These are phyloP conservation scores for Solanum arcanum DNA, from an alignment of 257 asterid genomes.

Conservation along the genomic window DNA sequence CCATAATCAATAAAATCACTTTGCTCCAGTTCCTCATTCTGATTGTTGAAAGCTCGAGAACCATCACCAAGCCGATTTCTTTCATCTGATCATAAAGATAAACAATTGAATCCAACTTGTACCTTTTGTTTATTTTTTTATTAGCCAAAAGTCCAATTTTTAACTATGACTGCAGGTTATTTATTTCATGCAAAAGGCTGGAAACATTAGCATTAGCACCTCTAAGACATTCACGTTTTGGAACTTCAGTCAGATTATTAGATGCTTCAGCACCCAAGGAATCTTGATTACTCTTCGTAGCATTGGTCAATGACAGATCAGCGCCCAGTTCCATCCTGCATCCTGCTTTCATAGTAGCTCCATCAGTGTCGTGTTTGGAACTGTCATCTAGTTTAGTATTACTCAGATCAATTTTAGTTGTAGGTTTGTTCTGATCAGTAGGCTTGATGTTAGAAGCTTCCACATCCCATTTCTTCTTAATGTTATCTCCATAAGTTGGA, in stretches of 20 bases:
- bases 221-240: slow-evolving; percentile 15
- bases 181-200: background rate
- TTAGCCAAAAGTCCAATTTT: background rate
- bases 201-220: slow-evolving; percentile 19
- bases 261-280: slow-evolving; percentile 18
- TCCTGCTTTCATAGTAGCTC: slow-evolving; percentile 16
- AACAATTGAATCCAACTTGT: background rate
- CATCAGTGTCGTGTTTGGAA: slow-evolving; percentile 24
- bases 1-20: slow-evolving; percentile 65
- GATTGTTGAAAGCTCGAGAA: slow-evolving; percentile 51
- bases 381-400: slow-evolving; percentile 21
- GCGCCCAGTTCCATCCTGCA: slow-evolving; percentile 27
- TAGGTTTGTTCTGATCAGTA: slow-evolving; percentile 32
- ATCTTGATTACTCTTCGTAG: slow-evolving; percentile 23
- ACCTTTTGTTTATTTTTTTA: background rate
- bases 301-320: slow-evolving; percentile 28
- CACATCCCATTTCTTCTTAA: slow-evolving; percentile 41
- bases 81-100: slow-evolving; percentile 32
- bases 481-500: slow-evolving; percentile 21
- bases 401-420: slow-evolving; percentile 13
- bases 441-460: slow-evolving; percentile 22
- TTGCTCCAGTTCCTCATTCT: slow-evolving; percentile 40
- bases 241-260: slow-evolving; percentile 15
- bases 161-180: background rate
- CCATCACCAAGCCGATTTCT: slow-evolving; percentile 20